phyloP scores from a whole-genome alignment of 2,329 filamentous ascomycete species.

The Penicillium capsulatum region DNA sequence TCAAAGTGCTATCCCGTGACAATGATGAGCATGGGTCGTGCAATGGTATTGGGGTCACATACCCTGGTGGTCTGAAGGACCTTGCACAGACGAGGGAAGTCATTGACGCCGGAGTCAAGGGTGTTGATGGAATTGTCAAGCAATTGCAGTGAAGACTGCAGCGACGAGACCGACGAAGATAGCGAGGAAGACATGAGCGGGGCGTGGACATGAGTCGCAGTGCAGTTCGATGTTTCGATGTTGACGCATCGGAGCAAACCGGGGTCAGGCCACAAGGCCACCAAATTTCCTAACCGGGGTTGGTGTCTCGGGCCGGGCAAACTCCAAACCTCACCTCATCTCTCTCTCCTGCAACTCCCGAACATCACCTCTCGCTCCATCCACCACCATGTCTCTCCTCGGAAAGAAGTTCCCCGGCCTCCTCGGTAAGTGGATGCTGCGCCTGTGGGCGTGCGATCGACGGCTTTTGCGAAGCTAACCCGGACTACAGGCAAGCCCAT shows the following conservation, averaged over 20 bases:
- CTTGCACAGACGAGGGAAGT: slow-evolving; percentile 60
- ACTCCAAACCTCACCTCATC: slow-evolving; percentile 37
- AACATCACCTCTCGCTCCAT: slow-evolving; percentile 30
- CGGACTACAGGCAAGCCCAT: slow-evolving; percentile 70
- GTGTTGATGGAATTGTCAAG: slow-evolving; percentile 61
- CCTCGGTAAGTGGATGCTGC: slow-evolving; percentile 61
- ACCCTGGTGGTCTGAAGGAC: slow-evolving; percentile 61
- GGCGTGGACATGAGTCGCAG: background rate
- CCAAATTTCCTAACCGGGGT: slow-evolving; percentile 22
- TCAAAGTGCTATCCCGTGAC: slow-evolving; percentile 73
- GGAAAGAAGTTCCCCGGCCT: slow-evolving; percentile 80
- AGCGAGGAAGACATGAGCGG: slow-evolving; percentile 46
- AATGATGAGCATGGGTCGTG: background rate
- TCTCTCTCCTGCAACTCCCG: slow-evolving; percentile 30
- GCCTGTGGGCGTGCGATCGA: background rate
- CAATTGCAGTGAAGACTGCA: slow-evolving; percentile 58
- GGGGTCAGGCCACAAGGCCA: slow-evolving; percentile 30
- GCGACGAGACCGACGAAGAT: slow-evolving; percentile 56
- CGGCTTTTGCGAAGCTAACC: slow-evolving; percentile 25
- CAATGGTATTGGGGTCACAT: slow-evolving; percentile 22
- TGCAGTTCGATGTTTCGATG: slow-evolving; percentile 12
- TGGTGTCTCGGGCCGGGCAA: slow-evolving; percentile 30
- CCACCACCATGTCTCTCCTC: slow-evolving; percentile 68
- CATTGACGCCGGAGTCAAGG: slow-evolving; percentile 58
- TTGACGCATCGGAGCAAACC: slow-evolving; percentile 25